Conservation (phyloP, 345 rosid species). For the Dipteronia sinensis region DNA sequence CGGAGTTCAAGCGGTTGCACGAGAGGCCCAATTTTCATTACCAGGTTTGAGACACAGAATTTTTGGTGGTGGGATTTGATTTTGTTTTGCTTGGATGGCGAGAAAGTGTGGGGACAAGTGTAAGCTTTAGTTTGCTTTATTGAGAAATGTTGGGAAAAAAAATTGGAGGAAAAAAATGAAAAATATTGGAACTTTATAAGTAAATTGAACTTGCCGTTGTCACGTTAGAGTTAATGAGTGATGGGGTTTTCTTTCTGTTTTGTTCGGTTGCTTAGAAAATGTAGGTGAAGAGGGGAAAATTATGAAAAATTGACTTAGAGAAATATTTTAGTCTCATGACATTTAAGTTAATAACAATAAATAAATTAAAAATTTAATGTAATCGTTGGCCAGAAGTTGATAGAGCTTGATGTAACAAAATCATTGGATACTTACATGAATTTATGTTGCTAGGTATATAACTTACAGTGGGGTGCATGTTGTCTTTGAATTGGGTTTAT, state of each 20-base stretch:
- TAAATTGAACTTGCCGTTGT: background rate
- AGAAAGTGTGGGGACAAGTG: background rate
- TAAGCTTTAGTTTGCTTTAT: background rate
- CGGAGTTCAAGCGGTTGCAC: conserved; percentile 68
- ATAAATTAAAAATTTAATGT: background rate
- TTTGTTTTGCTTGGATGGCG: background rate
- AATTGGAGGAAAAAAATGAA: background rate
- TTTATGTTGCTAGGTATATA: background rate
- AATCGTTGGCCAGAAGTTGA: too few species aligned
- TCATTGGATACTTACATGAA: too few species aligned
- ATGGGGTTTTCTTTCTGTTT: background rate
- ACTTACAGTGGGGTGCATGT: too few species aligned
- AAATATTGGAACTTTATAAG: background rate
- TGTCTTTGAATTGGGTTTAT: too few species aligned
- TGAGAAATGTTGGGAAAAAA: background rate
- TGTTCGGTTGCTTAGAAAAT: background rate
- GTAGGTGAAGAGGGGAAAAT: background rate
- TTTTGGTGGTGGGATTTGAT: background rate
- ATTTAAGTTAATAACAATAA: too few species aligned
- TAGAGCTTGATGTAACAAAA: background rate
- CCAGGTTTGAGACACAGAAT: conserved; percentile 44
- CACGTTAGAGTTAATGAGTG: background rate
- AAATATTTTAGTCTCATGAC: too few species aligned
- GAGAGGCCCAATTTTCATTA: conserved; percentile 82
- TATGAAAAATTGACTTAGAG: background rate